These are phyloP conservation scores for Musa itinerans DNA, from an alignment of 176 grass and related monocot genomes.

Conservation along the genomic window DNA sequence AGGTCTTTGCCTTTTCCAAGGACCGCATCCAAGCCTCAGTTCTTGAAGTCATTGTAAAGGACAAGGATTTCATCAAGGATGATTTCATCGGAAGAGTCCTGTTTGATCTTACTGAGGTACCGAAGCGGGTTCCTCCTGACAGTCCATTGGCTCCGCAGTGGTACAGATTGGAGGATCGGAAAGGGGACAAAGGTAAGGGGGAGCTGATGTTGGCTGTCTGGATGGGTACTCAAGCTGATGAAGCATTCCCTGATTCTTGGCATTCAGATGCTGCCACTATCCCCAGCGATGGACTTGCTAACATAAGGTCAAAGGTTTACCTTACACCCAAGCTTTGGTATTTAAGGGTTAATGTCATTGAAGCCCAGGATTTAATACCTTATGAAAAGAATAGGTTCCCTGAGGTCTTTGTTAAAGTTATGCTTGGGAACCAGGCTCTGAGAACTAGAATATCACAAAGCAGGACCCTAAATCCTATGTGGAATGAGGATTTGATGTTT, in stretches of 20 bases:
- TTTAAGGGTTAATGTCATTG: constrained; percentile 59
- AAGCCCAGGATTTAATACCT: constrained; percentile 54
- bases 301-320: constrained; percentile 64
- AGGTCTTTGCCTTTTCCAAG: constrained; percentile 65
- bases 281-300: constrained; percentile 48
- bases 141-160: constrained; percentile 66
- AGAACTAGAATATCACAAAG: constrained; percentile 30
- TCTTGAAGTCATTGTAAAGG: constrained; percentile 49
- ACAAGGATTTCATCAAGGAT: constrained; percentile 55
- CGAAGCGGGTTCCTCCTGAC: constrained; percentile 57
- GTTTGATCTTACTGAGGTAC: constrained; percentile 55
- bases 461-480: constrained; percentile 52
- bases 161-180: constrained; percentile 50
- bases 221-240: constrained; percentile 74
- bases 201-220: constrained; percentile 78
- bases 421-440: constrained; percentile 43
- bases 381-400: constrained; percentile 44
- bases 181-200: constrained; percentile 53
- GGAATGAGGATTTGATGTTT: constrained; percentile 68
- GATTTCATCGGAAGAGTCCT: constrained; percentile 42
- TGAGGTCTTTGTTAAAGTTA: constrained; percentile 53
- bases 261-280: constrained; percentile 57
- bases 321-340: constrained; percentile 75
- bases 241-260: constrained; percentile 66
- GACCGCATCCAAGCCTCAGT: constrained; percentile 53